Evolutionary conservation across 768 basidiomycete genomes (phyloP), one percentile per base, ranked within the genome.

Genomic region (Russula foetens): DNA sequence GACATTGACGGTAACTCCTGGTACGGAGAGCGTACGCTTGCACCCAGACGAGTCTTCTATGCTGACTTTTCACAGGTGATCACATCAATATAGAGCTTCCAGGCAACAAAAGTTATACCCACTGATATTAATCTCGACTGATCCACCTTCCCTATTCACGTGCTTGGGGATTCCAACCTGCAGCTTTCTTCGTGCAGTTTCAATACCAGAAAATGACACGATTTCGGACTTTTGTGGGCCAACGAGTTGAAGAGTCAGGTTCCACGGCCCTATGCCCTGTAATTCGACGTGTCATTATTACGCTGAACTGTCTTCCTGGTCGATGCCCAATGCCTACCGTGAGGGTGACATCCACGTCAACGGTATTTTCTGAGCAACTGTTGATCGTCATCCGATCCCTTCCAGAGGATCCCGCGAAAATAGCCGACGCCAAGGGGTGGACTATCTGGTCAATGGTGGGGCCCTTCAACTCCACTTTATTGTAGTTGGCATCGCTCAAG

Each of bases 261-360:
- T 90, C 89, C 95, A 96, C 2, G 97, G 96, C 4, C 90, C 84
- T 4, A 85, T 89, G 51, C 97, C 97, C 88, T 94, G 53, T 15
- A 50, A 46, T 15, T 26, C 28, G 26, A 11, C 57, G 52, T 12
- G 41, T 12, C 15, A 45, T 60, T 2, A 63, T 62, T 21, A 65
- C 2, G 29, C 35, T 39, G 14, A 24, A 24, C 17, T 26, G n/a
- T 29, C 31, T 29, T 24, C 14, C 24, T 53, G 17, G 26, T 26
- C 19, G 43, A 57, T 63, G 71, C 79, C 64, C 19, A 31, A 57
- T 63, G 71, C 79, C 64, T 63, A 93, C 92, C 70, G 81, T 80
- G 50, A 98, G 81, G 47, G 92, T 87, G 23, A 98, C 82, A 60
- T 89, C 86, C 31, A 95, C 79, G 47, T 85, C 80, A 2, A 97